phyloP scores from a whole-genome alignment of 805 yeast species.

The Saturnispora kantuleensis region DNA sequence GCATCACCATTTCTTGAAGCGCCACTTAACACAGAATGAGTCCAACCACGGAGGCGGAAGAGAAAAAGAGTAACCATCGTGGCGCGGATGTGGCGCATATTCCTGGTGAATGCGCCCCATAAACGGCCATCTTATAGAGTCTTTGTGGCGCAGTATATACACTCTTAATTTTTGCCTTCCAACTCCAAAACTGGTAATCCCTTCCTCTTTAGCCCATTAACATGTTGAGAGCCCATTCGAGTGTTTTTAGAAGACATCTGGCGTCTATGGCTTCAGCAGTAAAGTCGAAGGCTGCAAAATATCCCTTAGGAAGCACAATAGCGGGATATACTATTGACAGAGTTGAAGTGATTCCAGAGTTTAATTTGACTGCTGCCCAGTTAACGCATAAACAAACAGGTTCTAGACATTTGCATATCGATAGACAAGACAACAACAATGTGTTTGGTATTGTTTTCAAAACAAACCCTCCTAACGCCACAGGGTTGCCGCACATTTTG shows the following conservation, averaged over 20 bases:
- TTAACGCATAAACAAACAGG: slow-evolving; percentile 62
- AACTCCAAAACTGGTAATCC: too few relatives aligned
- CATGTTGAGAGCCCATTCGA: background rate
- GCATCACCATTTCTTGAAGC: background rate
- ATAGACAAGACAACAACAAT: slow-evolving; percentile 71
- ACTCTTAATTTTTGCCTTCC: too few relatives aligned
- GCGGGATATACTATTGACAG: slow-evolving; percentile 62
- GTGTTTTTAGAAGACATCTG: slow-evolving; percentile 1
- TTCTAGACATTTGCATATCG: slow-evolving; percentile 76
- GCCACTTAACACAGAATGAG: background rate
- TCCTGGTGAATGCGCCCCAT: too few relatives aligned
- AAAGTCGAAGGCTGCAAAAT: slow-evolving; percentile 27
- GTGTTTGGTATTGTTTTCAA: slow-evolving; percentile 85
- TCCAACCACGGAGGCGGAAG: too few relatives aligned
- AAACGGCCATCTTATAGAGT: too few relatives aligned
- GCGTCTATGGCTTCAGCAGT: slow-evolving; percentile 4
- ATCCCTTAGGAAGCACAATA: slow-evolving; percentile 51
- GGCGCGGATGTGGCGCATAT: background rate
- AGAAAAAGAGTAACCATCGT: background rate
- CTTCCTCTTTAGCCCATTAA: background rate
- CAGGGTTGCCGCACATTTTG: slow-evolving; percentile 92
- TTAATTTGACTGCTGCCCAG: slow-evolving; percentile 69
- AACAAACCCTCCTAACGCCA: slow-evolving; percentile 89
- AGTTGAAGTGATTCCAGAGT: slow-evolving; percentile 67
- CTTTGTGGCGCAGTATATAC: background rate